Base-by-base conservation (phyloP, 1,139 yeast species). In the Taphrina populina region DNA sequence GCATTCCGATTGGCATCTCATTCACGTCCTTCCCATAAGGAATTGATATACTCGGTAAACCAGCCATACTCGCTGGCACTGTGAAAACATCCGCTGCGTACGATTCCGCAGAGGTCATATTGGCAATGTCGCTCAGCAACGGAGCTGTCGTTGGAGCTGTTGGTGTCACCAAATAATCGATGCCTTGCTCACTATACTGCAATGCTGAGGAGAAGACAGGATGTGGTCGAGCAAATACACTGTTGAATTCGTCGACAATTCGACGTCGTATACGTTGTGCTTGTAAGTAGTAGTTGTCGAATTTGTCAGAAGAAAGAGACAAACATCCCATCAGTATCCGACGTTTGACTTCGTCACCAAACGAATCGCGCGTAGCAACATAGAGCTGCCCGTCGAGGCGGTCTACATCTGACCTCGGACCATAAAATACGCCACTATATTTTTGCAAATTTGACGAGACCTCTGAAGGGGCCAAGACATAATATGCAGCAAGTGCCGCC, bases 391-490 rank as follows among this genome's bases (percentile, higher is more conserved):
- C 63, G 23, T 66, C 69, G 15, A 71, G 73, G 19, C 73, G 73
- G 32, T 70, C 71, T 17, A 67, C 67, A 1, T 65, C 64, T 1
- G 79, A 76, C 40, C 82, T 70, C 51, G 69, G 34, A 70, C 0
- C 97, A 97, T 84, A 94, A 52, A 96, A 73, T 21, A 90, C 73
- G 1, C 98, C 98, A 69, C 92, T 98, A 65, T 79, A 94, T 33
- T 96, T 74, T 1, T 96, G 79, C 46, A 94, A 75, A 66, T 94
- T 92, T 0, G 98, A 90, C 0, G 95, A 83, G 0, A 96, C 97
- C 66, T 94, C 98, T 0, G 96, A 86, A 0, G 96, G 87, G 1
- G 94, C 88, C 33, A 94, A 65, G 0, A 95, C 84, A 65, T 86
- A 90, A 68, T 94, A 94, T 0, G 90, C 78, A 29, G 94, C 90